A percentile compares a stretch with the other conserved stretches of the same genome.
Evolutionary conservation across 331 rosid species (phyloP).

Genomic region (Prunus yedoensis): DNA sequence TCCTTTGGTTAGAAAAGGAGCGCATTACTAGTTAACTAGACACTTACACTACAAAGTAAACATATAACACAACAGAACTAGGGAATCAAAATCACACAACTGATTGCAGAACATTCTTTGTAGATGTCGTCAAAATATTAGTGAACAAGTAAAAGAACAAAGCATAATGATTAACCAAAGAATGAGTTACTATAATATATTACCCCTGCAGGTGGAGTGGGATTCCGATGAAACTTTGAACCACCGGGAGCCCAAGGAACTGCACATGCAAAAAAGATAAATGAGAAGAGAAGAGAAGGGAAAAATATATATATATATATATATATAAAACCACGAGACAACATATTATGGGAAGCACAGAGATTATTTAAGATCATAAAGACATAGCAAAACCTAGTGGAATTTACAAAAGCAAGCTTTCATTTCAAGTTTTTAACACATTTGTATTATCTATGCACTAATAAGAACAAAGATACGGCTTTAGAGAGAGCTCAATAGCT

Average conservation of each 20-base stretch:
- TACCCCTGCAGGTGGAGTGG: slow-evolving; percentile 93
- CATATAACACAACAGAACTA: not conserved
- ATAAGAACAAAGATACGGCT: not conserved
- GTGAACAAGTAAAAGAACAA: slow-evolving; percentile 5
- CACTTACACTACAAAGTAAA: not conserved
- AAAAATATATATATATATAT: not conserved
- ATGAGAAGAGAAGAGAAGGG: slow-evolving; percentile 1
- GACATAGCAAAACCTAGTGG: not conserved
- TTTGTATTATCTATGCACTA: not conserved
- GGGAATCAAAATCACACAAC: not conserved
- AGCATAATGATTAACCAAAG: slow-evolving; percentile 8
- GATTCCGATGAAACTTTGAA: slow-evolving; percentile 89
- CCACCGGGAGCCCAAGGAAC: slow-evolving; percentile 99
- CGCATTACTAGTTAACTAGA: not conserved
- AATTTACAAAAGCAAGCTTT: not conserved
- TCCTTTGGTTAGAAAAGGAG: not conserved
- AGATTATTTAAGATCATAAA: not conserved
- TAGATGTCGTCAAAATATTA: not conserved
- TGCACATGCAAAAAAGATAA: slow-evolving; percentile 24
- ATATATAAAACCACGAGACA: not conserved
- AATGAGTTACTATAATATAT: slow-evolving; percentile 21
- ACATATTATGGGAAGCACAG: not conserved
- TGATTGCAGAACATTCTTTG: not conserved
- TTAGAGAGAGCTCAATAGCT: not conserved
- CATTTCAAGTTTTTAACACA: slow-evolving; percentile 1